Evolutionary conservation across 1,284 basidiomycete species (phyloP).

Genomic region (Cutaneotrichosporon sp.): DNA sequence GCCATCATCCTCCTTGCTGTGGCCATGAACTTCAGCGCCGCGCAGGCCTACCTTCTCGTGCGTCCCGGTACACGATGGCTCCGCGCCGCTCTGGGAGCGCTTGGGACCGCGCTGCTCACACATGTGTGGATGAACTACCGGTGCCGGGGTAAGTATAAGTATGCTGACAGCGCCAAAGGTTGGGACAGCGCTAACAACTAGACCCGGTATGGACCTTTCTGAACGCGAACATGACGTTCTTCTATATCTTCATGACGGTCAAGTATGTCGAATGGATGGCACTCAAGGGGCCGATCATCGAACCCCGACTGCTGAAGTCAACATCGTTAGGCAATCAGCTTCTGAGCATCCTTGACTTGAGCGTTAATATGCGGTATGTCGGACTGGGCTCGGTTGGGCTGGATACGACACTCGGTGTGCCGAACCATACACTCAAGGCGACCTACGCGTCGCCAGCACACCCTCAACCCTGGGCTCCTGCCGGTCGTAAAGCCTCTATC

Average conservation of each 20-base stretch:
- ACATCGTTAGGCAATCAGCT: constrained; percentile 7
- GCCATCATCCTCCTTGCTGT: background rate
- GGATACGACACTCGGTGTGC: constrained; percentile 4
- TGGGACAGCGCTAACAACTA: background rate
- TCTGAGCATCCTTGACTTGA: constrained; percentile 27
- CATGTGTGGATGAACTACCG: background rate
- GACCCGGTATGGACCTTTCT: background rate
- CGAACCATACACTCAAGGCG: background rate
- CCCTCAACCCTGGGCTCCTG: background rate
- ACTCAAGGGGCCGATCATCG: too few species aligned
- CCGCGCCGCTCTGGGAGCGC: background rate
- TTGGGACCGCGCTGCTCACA: background rate
- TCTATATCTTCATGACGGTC: background rate
- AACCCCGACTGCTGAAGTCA: background rate
- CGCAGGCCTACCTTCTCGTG: background rate
- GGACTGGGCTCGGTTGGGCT: constrained; percentile 25
- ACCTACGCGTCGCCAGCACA: background rate
- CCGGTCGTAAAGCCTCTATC: background rate
- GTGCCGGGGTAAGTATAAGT: background rate
- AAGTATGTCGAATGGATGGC: background rate
- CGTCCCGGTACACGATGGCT: background rate
- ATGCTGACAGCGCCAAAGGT: too few species aligned
- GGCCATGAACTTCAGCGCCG: background rate
- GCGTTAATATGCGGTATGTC: constrained; percentile 30
- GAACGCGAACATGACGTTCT: background rate